Evolutionary conservation across 768 basidiomycete genomes (phyloP).

Genomic region (Rhizopogon vinicolor): DNA sequence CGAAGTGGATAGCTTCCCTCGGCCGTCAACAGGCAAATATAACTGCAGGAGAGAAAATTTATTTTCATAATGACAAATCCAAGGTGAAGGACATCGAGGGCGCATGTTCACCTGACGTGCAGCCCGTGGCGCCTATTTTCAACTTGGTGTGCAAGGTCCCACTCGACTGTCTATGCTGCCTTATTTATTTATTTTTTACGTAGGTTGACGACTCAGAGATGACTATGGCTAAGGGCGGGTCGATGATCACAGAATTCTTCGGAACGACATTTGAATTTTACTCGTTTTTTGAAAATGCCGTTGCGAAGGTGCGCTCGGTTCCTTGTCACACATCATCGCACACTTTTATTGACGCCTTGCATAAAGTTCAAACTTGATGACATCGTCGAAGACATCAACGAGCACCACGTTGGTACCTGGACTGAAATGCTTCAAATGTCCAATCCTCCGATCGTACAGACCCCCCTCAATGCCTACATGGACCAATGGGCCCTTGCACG

Average conservation of each 20-base stretch:
- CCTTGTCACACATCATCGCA: not conserved
- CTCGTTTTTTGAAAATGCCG: constrained; percentile 59
- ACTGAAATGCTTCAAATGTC: constrained; percentile 73
- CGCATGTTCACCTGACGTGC: constrained; percentile 49
- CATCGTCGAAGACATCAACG: constrained; percentile 78
- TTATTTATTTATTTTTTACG: constrained; percentile 1
- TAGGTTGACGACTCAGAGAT: constrained; percentile 76
- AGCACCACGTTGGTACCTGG: constrained; percentile 79
- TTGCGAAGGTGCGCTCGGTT: constrained; percentile 50
- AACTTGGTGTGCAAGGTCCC: constrained; percentile 52
- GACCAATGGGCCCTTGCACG: constrained; percentile 69
- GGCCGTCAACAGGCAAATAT: constrained; percentile 63
- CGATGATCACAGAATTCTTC: constrained; percentile 65
- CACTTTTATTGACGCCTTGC: not conserved
- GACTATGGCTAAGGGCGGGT: constrained; percentile 62
- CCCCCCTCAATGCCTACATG: constrained; percentile 76
- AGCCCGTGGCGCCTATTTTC: constrained; percentile 72
- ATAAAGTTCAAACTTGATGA: constrained; percentile 61
- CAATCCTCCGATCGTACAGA: constrained; percentile 65
- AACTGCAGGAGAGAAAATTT: constrained; percentile 62
- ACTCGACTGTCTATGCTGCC: not conserved
- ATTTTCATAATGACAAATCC: constrained; percentile 63
- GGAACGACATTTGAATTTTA: constrained; percentile 81
- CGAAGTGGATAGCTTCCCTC: constrained; percentile 64
- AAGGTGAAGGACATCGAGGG: constrained; percentile 62